Base-by-base conservation (phyloP, 495 filamentous ascomycete species). In the Parathielavia hyrcaniae region DNA sequence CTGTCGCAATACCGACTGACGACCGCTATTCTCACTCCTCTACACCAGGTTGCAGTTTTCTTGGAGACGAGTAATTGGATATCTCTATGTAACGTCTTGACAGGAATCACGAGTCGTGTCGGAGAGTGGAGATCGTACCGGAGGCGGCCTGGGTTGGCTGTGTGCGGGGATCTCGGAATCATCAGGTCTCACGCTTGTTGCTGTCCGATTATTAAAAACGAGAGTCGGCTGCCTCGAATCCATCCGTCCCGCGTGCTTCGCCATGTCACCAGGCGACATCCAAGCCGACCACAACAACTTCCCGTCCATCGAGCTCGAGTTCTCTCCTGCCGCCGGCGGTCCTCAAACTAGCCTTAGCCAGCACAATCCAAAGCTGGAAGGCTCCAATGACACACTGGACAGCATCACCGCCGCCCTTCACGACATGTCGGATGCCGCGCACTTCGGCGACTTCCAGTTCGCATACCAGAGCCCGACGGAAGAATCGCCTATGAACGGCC, bases 371-470 rank as follows among this genome's bases (percentile, higher is more conserved):
- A 68, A 70, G 55, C 58, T 71, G 60, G 67, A 70, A 43, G 46
- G 52, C 22, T 38, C 67, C 40, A 61, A 64, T 60, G 67, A 67
- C 20, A 56, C 58, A 16, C 50, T 70, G 46, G 67, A 57, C 41
- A 67, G 55, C 61, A 71, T 68, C 43, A 66, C 65, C 36, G 61
- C 64, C 23, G 67, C 64, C 26, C 3, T 30, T 30, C 60, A 66
- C 63, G 66, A 69, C 48, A 55, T 72, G 61, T 63, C 66, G 23
- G 69, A 68, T 43, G 59, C 67, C 41, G 68, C 74, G 23, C 71
- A 76, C 60, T 77, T 76, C 58, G 67, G 71, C 50, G 75, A 79
- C 46, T 78, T 77, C 38, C 67, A 72, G 34, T 79, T 78, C 57
- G 63, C 73, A 9, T 78, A 76, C 49, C 73, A 72, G 55, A 67